Evolutionary conservation across 2,329 filamentous ascomycete species (phyloP).

Genomic region (Fusarium cicatricum): DNA sequence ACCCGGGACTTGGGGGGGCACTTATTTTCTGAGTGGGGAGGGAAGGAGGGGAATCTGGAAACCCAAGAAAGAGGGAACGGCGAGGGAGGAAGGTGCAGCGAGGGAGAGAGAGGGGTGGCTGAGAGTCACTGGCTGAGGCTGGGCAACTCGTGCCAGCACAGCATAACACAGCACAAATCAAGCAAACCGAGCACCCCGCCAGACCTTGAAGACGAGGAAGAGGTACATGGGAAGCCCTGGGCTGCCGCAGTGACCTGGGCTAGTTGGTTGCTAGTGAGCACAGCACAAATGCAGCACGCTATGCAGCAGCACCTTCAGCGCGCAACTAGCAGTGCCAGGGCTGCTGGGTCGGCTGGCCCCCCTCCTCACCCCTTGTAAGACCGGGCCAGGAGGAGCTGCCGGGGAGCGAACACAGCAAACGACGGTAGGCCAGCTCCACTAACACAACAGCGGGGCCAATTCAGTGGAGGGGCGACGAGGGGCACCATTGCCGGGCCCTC

Average conservation of each 20-base stretch:
- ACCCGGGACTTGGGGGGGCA: constrained; percentile 37
- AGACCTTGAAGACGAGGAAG: not conserved
- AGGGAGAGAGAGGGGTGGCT: constrained; percentile 45
- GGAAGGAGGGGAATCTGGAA: constrained; percentile 40
- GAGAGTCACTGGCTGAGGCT: constrained; percentile 41
- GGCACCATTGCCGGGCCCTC: constrained; percentile 25
- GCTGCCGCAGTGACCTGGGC: constrained; percentile 21
- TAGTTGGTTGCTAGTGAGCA: constrained; percentile 8
- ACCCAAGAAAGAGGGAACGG: constrained; percentile 32
- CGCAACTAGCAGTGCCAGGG: constrained; percentile 21
- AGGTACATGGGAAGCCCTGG: constrained; percentile 8
- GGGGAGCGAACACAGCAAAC: constrained; percentile 14
- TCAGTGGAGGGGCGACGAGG: constrained; percentile 38
- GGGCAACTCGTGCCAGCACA: constrained; percentile 43
- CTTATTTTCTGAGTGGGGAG: constrained; percentile 41
- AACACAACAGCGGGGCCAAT: constrained; percentile 39
- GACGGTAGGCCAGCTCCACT: constrained; percentile 21
- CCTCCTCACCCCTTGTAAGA: constrained; percentile 20
- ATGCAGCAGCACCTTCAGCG: constrained; percentile 34
- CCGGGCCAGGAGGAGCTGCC: constrained; percentile 11
- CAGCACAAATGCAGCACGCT: constrained; percentile 28
- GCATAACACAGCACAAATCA: constrained; percentile 29
- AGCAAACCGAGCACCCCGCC: constrained; percentile 2
- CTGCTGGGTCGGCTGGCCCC: constrained; percentile 22
- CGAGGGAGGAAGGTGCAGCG: constrained; percentile 38